Evolutionary conservation across 179 eudicot genomes (phyloP), one percentile per base, ranked within the genome.

Genomic region (Spinacia oleracea): DNA sequence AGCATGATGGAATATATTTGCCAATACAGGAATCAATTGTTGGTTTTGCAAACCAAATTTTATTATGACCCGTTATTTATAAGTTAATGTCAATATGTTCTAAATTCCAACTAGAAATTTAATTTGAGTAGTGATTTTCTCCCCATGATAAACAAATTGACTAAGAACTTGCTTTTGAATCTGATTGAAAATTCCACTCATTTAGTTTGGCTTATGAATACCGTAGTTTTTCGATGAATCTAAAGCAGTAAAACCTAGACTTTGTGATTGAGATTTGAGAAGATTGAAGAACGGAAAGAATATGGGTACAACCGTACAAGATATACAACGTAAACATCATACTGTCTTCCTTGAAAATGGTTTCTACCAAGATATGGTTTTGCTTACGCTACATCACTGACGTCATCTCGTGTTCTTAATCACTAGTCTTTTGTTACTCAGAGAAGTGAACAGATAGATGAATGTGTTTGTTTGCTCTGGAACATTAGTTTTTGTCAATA

Each of bases 291-390:
- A 34, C 6, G 72, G 69, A 34, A 74, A 27, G 23, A 82, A 21
- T 4, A 71, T 18, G 1, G 70, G 74, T 5, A 77, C 34, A 27
- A 51, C 1, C 63, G 74, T 5, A 77, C 34, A 27, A 51, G 16
- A 77, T 51, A 71, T 20, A 38, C 20, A 25, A 35, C 64, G 48
- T 32, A 31, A 64, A 48, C 65, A 5, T 31, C 66, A 23, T 11
- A 9, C 9, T 12, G 15, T 46, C 80, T 64, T 84, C 87, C 53
- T 84, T 81, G 8, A 77, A 23, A 6, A 78, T 84, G 14, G 86
- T 81, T 78, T 84, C 84, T 5, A 76, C 84, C 70, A 75, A 80
- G 4, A 55, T 8, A 51, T 46, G 35, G 42, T 63, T 70, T 48
- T 70, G 79, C 40, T 79, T 50, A 51, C 34, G 23, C 77, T 48